phyloP scores from a whole-genome alignment of 306 rosid genomes.

The Fagus sylvatica region DNA sequence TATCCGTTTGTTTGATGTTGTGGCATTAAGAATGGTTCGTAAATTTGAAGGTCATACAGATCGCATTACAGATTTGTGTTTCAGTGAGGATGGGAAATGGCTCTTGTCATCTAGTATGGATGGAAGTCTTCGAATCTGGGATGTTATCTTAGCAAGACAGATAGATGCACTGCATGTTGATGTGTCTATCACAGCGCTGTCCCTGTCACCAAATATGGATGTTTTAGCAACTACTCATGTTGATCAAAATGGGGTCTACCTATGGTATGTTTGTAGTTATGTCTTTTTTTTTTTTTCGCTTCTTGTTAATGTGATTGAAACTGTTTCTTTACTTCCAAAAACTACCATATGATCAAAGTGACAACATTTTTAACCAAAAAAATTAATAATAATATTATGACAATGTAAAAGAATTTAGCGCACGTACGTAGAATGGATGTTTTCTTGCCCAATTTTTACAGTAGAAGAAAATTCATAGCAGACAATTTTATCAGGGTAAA shows the following conservation, averaged over 20 bases:
- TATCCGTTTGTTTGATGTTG: constrained; percentile 76
- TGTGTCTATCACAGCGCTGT: constrained; percentile 73
- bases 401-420: neutral
- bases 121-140: constrained; percentile 94
- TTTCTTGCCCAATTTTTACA: neutral
- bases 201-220: constrained; percentile 95
- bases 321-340: neutral
- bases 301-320: constrained; percentile 3
- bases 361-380: neutral
- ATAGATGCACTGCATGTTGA: constrained; percentile 82
- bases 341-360: neutral
- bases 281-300: neutral
- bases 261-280: constrained; percentile 65
- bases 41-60: constrained; percentile 91
- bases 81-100: constrained; percentile 99
- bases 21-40: constrained; percentile 82
- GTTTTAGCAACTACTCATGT: constrained; percentile 85
- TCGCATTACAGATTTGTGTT: constrained; percentile 89
- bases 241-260: constrained; percentile 85
- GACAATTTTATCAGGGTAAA: constrained; percentile 63
- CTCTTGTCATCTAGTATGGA: constrained; percentile 94
- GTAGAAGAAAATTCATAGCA: neutral
- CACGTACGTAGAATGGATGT: neutral
- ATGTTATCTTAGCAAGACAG: constrained; percentile 83
- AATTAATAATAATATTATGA: neutral